Base-by-base conservation (phyloP, 108 stramenopile genomes). In the Chaetoceros tenuissimus region DNA sequence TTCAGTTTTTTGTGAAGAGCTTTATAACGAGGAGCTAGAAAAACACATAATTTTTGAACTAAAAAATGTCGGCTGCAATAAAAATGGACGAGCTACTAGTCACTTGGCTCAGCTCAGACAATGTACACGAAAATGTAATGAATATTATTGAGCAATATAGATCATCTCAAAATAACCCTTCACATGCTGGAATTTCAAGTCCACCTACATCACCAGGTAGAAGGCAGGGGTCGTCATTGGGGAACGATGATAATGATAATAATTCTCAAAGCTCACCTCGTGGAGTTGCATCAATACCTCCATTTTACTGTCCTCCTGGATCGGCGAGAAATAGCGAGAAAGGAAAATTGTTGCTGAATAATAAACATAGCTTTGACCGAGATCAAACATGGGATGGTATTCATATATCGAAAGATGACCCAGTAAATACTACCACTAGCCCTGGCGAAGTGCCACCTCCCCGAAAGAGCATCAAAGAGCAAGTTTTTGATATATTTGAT, bases 11-110 rank as follows among this genome's bases (percentile, higher is more conserved):
- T n/a, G n/a, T n/a, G n/a, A n/a, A n/a, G n/a, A n/a, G n/a, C n/a
- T n/a, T n/a, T n/a, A n/a, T n/a, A n/a, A n/a, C n/a, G n/a, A n/a
- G n/a, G n/a, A n/a, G n/a, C n/a, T n/a, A n/a, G n/a, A n/a, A n/a
- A n/a, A n/a, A n/a, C n/a, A n/a, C n/a, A n/a, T n/a, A n/a, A n/a
- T n/a, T n/a, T n/a, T n/a, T n/a, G n/a, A n/a, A n/a, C 5, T 49
- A 3, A 44, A 76, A 52, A 53, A 82, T 79, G 78, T 72, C 73
- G 31, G 74, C 82, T 31, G 73, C 81, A 19, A 81, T 84, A 13
- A 90, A 90, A 74, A 82, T 82, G 80, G 85, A 90, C 64, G 89
- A 90, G 60, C 79, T 90, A 43, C 69, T 90, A 25, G 79, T 84
- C 29, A 67, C 78, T 2, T 90, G 85, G 85, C 55, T 90, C 26